These are phyloP conservation scores for Ramichloridium luteum DNA, from an alignment of 2,329 filamentous ascomycete species.

Conservation along the genomic window DNA sequence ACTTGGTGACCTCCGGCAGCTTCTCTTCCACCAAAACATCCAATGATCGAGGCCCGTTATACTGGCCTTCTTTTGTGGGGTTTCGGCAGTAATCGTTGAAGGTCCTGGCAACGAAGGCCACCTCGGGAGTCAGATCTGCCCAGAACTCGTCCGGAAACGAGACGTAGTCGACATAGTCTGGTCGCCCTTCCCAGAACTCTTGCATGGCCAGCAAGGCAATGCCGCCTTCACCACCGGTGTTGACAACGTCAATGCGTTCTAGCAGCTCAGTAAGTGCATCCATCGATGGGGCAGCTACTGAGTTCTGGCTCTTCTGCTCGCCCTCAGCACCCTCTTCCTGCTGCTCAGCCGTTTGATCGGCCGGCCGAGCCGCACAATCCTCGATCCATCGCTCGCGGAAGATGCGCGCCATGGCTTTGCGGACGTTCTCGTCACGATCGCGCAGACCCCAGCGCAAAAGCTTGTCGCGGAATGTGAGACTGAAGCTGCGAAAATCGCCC, in stretches of 20 bases:
- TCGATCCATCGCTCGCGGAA: constrained; percentile 98
- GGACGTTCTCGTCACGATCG: constrained; percentile 86
- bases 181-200: constrained; percentile 88
- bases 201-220: constrained; percentile 90
- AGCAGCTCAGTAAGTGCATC: constrained; percentile 82
- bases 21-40: constrained; percentile 76
- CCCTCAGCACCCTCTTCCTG: constrained; percentile 37
- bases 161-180: constrained; percentile 64
- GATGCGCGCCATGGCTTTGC: constrained; percentile 77
- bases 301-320: constrained; percentile 28
- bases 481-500: constrained; percentile 88
- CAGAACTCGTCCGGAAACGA: constrained; percentile 60
- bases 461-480: constrained; percentile 88
- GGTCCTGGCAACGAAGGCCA: constrained; percentile 77
- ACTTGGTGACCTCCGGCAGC: constrained; percentile 82
- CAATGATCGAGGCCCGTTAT: constrained; percentile 55
- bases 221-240: constrained; percentile 78
- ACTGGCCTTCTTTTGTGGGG: constrained; percentile 14
- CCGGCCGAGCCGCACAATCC: constrained; percentile 63
- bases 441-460: constrained; percentile 86
- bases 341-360: constrained; percentile 45
- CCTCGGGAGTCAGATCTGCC: constrained; percentile 71
- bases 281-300: constrained; percentile 53
- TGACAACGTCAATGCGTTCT: constrained; percentile 86
- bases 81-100: constrained; percentile 89